Evolutionary conservation across 2,329 filamentous ascomycete species (phyloP).

Genomic region (Aureobasidium leucospermi): DNA sequence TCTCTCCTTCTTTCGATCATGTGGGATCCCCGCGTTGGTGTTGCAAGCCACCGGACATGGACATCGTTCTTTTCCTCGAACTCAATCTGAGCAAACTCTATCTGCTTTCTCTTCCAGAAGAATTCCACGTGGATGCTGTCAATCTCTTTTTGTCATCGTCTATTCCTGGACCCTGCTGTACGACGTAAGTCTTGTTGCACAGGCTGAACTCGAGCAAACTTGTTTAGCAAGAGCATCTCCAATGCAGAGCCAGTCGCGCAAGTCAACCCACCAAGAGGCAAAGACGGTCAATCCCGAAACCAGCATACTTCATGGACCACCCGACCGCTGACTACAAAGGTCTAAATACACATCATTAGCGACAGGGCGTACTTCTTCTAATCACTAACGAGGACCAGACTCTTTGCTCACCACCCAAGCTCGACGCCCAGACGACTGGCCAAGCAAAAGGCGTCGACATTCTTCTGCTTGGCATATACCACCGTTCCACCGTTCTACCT

Average conservation of each 20-base stretch:
- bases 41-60: background rate
- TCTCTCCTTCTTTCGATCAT: background rate
- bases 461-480: background rate
- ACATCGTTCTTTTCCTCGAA: background rate
- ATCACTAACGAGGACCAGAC: background rate
- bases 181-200: too few relatives aligned
- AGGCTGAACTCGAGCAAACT: too few relatives aligned
- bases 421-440: background rate
- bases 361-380: too few relatives aligned
- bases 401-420: background rate
- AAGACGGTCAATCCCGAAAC: too few relatives aligned
- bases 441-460: background rate
- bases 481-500: background rate
- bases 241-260: too few relatives aligned
- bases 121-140: background rate
- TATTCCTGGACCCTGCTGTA: too few relatives aligned
- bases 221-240: too few relatives aligned
- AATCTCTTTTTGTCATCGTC: background rate
- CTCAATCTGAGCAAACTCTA: background rate
- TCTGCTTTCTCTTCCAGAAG: background rate
- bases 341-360: background rate
- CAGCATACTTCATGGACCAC: background rate
- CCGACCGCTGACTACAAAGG: background rate
- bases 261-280: too few relatives aligned
- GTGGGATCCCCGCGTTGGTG: background rate